Conservation (phyloP, 345 rosid species). For the Boechera retrofracta region DNA sequence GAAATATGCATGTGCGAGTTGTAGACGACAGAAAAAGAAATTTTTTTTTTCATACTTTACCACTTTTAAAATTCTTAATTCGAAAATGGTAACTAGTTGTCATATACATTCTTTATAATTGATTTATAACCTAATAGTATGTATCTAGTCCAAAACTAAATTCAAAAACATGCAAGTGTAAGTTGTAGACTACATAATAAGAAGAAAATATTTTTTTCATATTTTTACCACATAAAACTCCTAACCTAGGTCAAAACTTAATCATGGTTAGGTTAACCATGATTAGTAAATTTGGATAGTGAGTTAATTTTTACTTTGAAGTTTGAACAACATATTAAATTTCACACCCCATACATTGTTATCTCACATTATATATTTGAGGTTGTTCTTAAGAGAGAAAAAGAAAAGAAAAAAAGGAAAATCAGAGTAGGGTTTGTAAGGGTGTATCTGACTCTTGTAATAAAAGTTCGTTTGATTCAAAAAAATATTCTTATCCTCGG, state of each 20-base stretch:
- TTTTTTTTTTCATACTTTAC: background rate
- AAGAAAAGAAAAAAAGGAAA: background rate
- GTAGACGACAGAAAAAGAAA: background rate
- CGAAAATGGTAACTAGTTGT: background rate
- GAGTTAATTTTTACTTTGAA: background rate
- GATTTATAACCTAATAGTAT: background rate
- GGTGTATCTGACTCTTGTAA: constrained; percentile 21
- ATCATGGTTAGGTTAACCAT: background rate
- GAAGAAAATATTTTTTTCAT: no score
- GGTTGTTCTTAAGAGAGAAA: constrained; percentile 25
- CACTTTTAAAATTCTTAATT: background rate
- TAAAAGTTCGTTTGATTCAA: constrained; percentile 26
- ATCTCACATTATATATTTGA: background rate
- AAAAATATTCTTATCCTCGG: constrained; percentile 34
- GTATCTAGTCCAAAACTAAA: background rate
- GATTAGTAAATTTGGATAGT: background rate
- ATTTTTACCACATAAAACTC: background rate
- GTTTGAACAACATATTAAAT: background rate
- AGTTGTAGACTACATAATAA: background rate
- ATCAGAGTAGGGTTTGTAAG: constrained; percentile 38
- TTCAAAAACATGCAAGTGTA: background rate
- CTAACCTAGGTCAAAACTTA: background rate
- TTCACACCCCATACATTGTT: background rate
- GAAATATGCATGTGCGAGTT: background rate
- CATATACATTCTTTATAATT: no score